phyloP scores from a whole-genome alignment of 805 yeast species.

The Kuraishia molischiana region DNA sequence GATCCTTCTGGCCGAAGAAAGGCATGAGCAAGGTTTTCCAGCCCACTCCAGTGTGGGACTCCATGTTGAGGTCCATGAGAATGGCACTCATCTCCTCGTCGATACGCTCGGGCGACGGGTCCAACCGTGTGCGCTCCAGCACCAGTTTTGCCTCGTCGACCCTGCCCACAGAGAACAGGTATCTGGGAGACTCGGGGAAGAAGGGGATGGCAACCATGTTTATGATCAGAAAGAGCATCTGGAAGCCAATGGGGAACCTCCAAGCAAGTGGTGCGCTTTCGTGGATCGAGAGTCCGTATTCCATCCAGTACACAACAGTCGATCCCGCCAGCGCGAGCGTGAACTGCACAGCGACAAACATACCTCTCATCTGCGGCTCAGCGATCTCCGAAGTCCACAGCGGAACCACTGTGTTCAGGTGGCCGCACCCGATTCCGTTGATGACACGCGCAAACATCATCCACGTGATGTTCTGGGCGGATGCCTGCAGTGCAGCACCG shows the following conservation, averaged over 20 bases:
- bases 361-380: slow-evolving; percentile 22
- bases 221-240: slow-evolving; percentile 22
- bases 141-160: slow-evolving; percentile 27
- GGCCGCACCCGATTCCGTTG: slow-evolving; percentile 31
- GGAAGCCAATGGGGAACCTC: slow-evolving; percentile 35
- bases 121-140: slow-evolving; percentile 8
- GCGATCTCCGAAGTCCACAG: slow-evolving; percentile 33
- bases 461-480: slow-evolving; percentile 29
- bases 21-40: slow-evolving; percentile 4
- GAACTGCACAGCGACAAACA: slow-evolving; percentile 32
- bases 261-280: slow-evolving; percentile 25
- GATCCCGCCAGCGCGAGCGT: slow-evolving; percentile 30
- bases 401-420: slow-evolving; percentile 31
- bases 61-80: slow-evolving; percentile 2
- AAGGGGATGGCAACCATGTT: slow-evolving; percentile 12
- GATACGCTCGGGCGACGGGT: neutral
- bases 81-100: slow-evolving; percentile 4
- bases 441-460: slow-evolving; percentile 31
- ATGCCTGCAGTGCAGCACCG: slow-evolving; percentile 23
- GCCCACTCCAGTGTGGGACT: slow-evolving; percentile 1
- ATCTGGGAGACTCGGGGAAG: slow-evolving; percentile 42
- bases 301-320: slow-evolving; percentile 31
- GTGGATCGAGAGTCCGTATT: slow-evolving; percentile 32
- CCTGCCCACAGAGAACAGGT: slow-evolving; percentile 33
- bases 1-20: neutral